Evolutionary conservation across 331 rosid genomes (phyloP).

Genomic region (Spiraea crenata): DNA sequence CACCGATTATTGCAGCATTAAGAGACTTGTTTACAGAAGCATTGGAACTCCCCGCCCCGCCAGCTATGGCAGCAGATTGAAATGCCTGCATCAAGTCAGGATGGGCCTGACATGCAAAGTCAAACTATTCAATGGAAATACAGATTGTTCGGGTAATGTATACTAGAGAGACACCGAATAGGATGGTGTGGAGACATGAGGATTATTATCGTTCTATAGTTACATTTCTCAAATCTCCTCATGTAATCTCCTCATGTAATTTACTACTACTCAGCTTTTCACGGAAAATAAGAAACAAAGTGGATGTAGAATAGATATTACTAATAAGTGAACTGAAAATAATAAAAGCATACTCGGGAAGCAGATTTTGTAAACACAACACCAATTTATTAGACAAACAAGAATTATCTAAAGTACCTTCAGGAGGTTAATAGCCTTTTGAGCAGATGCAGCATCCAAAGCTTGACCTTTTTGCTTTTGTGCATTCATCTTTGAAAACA

Average conservation of each 20-base stretch:
- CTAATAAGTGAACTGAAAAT: neutral
- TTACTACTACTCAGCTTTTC: neutral
- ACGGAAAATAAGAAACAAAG: neutral
- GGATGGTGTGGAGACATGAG: neutral
- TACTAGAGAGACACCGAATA: neutral
- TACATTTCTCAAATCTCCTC: neutral
- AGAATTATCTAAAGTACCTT: constrained; percentile 48
- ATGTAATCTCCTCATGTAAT: neutral
- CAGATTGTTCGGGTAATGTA: neutral
- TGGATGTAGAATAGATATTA: neutral
- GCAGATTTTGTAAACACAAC: neutral
- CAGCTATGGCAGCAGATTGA: constrained; percentile 84
- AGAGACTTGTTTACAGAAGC: constrained; percentile 67
- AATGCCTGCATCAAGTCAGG: constrained; percentile 91
- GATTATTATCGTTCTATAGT: neutral
- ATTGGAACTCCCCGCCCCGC: constrained; percentile 83
- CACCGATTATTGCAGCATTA: constrained; percentile 77
- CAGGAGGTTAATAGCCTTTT: constrained; percentile 81
- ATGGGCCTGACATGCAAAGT: constrained; percentile 53
- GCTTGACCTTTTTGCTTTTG: constrained; percentile 98
- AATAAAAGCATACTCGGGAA: neutral
- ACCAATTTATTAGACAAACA: neutral
- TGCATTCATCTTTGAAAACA: constrained; percentile 66
- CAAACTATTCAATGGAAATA: constrained; percentile 10
- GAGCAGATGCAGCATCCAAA: constrained; percentile 77